A percentile compares a stretch with the other conserved stretches of the same genome.
phyloP scores from a whole-genome alignment of 1,284 basidiomycete species.

The Mrakiaceae sp. region DNA sequence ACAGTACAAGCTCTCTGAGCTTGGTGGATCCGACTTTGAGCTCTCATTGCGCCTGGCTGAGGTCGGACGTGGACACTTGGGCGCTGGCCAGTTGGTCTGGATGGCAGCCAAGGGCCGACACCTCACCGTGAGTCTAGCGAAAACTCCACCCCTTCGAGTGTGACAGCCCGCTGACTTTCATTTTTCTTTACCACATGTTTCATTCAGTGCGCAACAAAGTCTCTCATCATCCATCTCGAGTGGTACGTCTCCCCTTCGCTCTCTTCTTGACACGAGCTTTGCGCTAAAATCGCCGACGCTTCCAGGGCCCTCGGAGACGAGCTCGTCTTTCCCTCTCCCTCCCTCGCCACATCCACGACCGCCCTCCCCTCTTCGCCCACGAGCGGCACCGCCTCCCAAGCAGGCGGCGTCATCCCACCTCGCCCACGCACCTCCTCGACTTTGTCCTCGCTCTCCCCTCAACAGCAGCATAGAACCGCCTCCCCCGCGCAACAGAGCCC shows the following conservation, averaged over 20 bases:
- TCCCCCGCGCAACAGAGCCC: no score
- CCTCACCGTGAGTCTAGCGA: slow-evolving; percentile 55
- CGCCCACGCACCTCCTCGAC: neutral
- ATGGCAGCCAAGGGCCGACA: slow-evolving; percentile 80
- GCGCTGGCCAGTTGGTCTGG: slow-evolving; percentile 44
- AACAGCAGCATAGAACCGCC: neutral
- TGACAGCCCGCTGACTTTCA: neutral
- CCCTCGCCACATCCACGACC: slow-evolving; percentile 40
- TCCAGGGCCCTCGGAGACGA: slow-evolving; percentile 8
- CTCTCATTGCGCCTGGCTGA: slow-evolving; percentile 54
- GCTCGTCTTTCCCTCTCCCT: slow-evolving; percentile 29
- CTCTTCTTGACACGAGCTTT: neutral
- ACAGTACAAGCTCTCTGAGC: slow-evolving; percentile 71
- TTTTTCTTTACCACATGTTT: neutral
- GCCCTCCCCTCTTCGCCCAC: slow-evolving; percentile 28
- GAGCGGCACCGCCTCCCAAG: no score
- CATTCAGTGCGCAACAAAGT: slow-evolving; percentile 70
- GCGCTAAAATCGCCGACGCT: neutral
- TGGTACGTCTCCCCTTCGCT: slow-evolving; percentile 54
- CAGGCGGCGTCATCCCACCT: neutral
- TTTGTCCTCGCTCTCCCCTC: neutral
- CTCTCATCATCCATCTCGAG: slow-evolving; percentile 71
- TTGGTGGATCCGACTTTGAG: slow-evolving; percentile 54
- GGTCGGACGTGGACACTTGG: slow-evolving; percentile 50
- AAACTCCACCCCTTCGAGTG: neutral